Conservation (phyloP, 441 rosid species). For the Daphne laureola region DNA sequence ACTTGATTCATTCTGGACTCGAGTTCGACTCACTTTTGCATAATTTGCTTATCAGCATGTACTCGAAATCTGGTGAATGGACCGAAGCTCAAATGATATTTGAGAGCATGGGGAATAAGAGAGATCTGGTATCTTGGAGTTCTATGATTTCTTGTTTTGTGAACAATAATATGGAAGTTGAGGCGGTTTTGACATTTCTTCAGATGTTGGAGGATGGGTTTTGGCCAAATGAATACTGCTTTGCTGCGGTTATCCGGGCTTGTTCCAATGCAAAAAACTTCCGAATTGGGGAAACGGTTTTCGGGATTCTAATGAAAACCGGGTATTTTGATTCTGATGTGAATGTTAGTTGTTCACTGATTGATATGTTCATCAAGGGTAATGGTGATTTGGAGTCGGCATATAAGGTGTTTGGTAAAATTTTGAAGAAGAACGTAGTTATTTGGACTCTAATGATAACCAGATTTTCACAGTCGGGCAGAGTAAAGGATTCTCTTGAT, state of each 20-base stretch:
- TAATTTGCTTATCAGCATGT: conserved; percentile 54
- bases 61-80: conserved; percentile 39
- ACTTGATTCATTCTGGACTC: conserved; percentile 27
- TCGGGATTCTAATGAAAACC: conserved; percentile 38
- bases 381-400: conserved; percentile 33
- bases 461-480: conserved; percentile 34
- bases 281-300: conserved; percentile 23
- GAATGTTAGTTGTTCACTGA: conserved; percentile 49
- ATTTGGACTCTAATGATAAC: conserved; percentile 52
- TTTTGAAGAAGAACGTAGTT: conserved; percentile 35
- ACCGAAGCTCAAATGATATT: conserved; percentile 34
- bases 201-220: conserved; percentile 37
- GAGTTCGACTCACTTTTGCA: conserved; percentile 40
- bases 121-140: conserved; percentile 47
- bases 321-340: conserved; percentile 37
- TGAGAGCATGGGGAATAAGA: conserved; percentile 30
- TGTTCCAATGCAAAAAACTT: conserved; percentile 28
- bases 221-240: conserved; percentile 46
- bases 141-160: conserved; percentile 45
- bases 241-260: conserved; percentile 39
- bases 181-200: conserved; percentile 31
- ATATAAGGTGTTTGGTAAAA: conserved; percentile 38
- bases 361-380: conserved; percentile 47
- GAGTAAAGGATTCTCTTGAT: conserved; percentile 29
- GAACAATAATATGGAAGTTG: conserved; percentile 23